Base-by-base conservation (phyloP, 192 early-diverging fungal genomes). In the Umbelopsis vinacea region DNA sequence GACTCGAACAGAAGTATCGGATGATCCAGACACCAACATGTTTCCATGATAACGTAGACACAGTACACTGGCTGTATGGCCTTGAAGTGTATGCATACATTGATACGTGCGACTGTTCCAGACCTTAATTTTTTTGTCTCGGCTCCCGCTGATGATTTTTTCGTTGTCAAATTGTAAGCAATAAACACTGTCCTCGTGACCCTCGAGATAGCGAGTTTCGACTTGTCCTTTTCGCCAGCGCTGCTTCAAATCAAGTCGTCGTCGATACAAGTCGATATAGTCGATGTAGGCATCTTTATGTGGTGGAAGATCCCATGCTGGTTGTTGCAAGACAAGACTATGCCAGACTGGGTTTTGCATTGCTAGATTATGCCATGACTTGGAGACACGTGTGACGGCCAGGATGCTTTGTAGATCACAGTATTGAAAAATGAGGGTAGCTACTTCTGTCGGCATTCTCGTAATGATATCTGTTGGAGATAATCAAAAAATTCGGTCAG, bases 171-270 rank as follows among this genome's bases (percentile, higher is more conserved):
- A 95, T 53, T 97, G 95, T 22, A 98, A 86, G 73, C 97, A 98
- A 71, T 97, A 93, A 5, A 98, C 93, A 68, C 91, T 94, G 55
- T 92, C 94, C 43, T 52, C 57, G 70, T 98, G 97, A n/a, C 94
- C 94, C 10, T 75, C 72, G 15, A 98, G 77, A 29, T 89, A 87
- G 24, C 76, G 81, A 19, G 87, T 83, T 12, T 73, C 68, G 17
- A 80, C 81, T 4, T 71, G 76, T 17, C 74, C 85, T 2, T 74
- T 69, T 5, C 29, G 48, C 93, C 93, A 96, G 67, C 81, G 81
- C 14, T 60, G 72, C 50, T 88, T 86, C 2, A 97, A 83, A 37
- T 71, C 50, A 21, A 76, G 68, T 12, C 94, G 86, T 74, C 92
- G 85, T 66, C 84, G 77, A 74, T 91, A 97, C 19, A 96, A 79